A percentile compares a stretch with the other conserved stretches of the same genome.
Conservation (phyloP, 768 basidiomycete species). For the Cyclocybe cylindracea region DNA sequence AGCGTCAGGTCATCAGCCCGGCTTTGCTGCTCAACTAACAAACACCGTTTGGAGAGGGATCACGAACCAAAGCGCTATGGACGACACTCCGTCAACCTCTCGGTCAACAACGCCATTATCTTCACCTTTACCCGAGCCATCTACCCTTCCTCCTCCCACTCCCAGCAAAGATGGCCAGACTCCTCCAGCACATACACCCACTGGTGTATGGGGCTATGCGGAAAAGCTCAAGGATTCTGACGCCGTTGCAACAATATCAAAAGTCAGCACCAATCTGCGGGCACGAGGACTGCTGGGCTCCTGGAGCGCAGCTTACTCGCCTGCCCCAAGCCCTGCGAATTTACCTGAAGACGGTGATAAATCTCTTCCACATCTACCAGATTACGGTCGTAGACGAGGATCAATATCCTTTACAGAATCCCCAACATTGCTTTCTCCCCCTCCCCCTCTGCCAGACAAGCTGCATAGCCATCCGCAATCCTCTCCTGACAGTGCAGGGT, state of each 20-base stretch:
- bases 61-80: conserved; percentile 75
- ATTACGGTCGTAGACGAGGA: neutral
- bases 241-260: conserved; percentile 66
- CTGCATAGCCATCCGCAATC: conserved; percentile 23
- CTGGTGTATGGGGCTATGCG: conserved; percentile 68
- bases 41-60: conserved; percentile 76
- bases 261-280: conserved; percentile 76
- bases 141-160: neutral
- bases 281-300: conserved; percentile 57
- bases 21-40: conserved; percentile 44
- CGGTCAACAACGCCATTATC: conserved; percentile 34
- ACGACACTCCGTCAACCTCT: conserved; percentile 45
- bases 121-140: conserved; percentile 9
- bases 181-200: conserved; percentile 27
- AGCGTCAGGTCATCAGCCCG: conserved; percentile 10
- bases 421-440: conserved; percentile 53
- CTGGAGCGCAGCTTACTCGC: conserved; percentile 30
- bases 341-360: neutral
- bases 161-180: conserved; percentile 12
- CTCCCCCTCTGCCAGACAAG: conserved; percentile 12
- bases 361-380: neutral
- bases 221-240: conserved; percentile 76
- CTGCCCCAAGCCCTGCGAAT: neutral
- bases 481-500: conserved; percentile 11
- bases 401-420: conserved; percentile 45